Base-by-base conservation (phyloP, 2,329 filamentous ascomycete genomes). In the Colletotrichum sojae region DNA sequence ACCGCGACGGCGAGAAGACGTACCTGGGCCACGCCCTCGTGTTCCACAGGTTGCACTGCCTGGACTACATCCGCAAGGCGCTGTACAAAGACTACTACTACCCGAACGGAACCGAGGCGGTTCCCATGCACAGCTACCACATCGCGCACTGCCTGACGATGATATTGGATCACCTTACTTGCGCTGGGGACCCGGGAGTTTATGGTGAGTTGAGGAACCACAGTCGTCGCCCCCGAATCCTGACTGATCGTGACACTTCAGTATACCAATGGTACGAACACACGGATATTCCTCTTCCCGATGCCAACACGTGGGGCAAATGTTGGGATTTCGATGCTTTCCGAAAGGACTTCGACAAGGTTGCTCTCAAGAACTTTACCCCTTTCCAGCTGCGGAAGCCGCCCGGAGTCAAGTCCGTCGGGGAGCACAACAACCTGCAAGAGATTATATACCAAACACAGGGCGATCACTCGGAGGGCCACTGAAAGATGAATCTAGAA, bases 221-320 rank as follows among this genome's bases (percentile, higher is more conserved):
- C 6, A 16, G n/a, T 22, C 18, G 18, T 6, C 46, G 20, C 15
- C 10, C 18, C 15, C 22, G 16, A 36, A 10, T 15, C 22, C 43
- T 31, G 43, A 58, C 43, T 36, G 25, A 22, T 16, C 25, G 4
- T 9, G 1, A 16, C 6, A 3, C 10, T 57, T 10, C 40, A 64
- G 61, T 64, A 9, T 64, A 58, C 8, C 61, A 64, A 36, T 64
- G 61, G 61, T 64, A 64, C 15, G 46, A 58, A 6, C 61, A 64
- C 13, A 64, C 53, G 6, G 61, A 64, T 9, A 52, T 64, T 9
- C 61, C 61, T 2, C n/a, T 64, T 12, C 61, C 61, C 3, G 61
- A 64, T 45, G 61, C 53, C 31, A 64, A 64, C 25, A 64, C 61
- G 9, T 58, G 61, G 61, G 61, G 61, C 16, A 64, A 64, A 36